Evolutionary conservation across 139 green algal species (phyloP).

Genomic region (Chlorella sorokiniana): DNA sequence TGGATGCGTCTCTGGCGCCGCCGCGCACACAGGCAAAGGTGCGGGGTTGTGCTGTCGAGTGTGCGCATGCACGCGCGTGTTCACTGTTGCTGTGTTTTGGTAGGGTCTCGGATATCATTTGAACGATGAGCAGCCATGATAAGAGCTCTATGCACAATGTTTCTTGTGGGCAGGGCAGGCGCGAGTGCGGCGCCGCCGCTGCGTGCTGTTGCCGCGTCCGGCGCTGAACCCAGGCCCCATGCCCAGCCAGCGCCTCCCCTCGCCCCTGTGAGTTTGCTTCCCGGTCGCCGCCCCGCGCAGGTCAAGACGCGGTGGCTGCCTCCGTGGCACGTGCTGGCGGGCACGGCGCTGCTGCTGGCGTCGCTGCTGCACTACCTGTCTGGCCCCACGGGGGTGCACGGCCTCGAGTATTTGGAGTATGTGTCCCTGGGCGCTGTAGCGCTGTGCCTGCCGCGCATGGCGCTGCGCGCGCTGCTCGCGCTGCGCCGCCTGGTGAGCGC

Average conservation of each 20-base stretch:
- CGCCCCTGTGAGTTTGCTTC: too few species aligned
- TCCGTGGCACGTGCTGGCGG: constrained; percentile 41
- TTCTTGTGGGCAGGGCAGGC: too few species aligned
- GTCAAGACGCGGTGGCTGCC: constrained; percentile 37
- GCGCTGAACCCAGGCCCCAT: too few species aligned
- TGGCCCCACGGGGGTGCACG: constrained; percentile 5
- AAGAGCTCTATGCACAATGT: too few species aligned
- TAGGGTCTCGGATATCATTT: too few species aligned
- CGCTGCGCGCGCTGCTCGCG: constrained; percentile 40
- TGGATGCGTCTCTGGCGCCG: constrained; percentile 60
- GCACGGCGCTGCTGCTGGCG: constrained; percentile 52
- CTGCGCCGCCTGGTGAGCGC: constrained; percentile 46
- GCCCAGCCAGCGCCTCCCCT: too few species aligned
- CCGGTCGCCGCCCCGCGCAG: background rate
- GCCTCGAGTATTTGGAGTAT: constrained; percentile 57
- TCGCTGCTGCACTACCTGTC: constrained; percentile 63
- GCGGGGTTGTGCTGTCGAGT: background rate
- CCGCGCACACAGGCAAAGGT: constrained; percentile 6
- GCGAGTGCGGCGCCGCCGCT: too few species aligned
- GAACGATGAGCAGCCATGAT: too few species aligned
- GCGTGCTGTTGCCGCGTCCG: too few species aligned
- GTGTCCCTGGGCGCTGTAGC: constrained; percentile 57
- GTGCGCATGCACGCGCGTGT: too few species aligned
- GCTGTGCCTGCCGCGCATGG: constrained; percentile 50
- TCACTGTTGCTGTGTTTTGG: too few species aligned